Conservation (phyloP, 2,329 filamentous ascomycete genomes). For the Emmonsiellopsis sp. region DNA sequence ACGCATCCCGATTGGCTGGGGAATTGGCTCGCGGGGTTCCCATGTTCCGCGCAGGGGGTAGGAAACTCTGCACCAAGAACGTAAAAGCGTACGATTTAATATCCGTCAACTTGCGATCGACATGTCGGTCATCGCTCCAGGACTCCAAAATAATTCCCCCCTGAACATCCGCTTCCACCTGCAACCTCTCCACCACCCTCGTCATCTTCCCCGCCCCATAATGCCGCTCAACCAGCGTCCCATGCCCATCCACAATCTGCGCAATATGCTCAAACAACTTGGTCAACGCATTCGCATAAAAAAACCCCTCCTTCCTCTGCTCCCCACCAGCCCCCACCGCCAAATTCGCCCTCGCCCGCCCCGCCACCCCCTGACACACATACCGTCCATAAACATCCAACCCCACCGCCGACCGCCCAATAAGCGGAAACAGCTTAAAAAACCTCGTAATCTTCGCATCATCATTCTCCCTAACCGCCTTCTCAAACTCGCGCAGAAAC, state of each 20-base stretch:
- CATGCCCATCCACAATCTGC: slow-evolving; percentile 88
- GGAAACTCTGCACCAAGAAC: slow-evolving; percentile 89
- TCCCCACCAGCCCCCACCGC: slow-evolving; percentile 55
- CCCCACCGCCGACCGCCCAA: slow-evolving; percentile 78
- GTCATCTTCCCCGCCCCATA: slow-evolving; percentile 92
- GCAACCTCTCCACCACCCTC: slow-evolving; percentile 82
- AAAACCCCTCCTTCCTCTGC: slow-evolving; percentile 67
- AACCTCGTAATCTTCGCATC: slow-evolving; percentile 86
- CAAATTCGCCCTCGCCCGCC: slow-evolving; percentile 69
- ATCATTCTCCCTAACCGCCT: slow-evolving; percentile 77
- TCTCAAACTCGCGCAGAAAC: slow-evolving; percentile 92
- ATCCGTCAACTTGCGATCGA: slow-evolving; percentile 82
- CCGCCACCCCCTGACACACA: slow-evolving; percentile 88
- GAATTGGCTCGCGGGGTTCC: slow-evolving; percentile 65
- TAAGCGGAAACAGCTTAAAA: slow-evolving; percentile 95
- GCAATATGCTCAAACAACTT: slow-evolving; percentile 96
- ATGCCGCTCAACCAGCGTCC: slow-evolving; percentile 82
- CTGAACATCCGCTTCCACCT: slow-evolving; percentile 92
- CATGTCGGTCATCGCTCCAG: slow-evolving; percentile 79
- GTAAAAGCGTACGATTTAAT: slow-evolving; percentile 97
- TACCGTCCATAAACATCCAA: slow-evolving; percentile 93
- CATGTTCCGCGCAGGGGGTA: slow-evolving; percentile 59
- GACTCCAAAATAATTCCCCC: slow-evolving; percentile 92
- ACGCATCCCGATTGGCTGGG: slow-evolving; percentile 55
- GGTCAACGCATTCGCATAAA: slow-evolving; percentile 84